phyloP scores from a whole-genome alignment of 2,329 filamentous ascomycete species.

The Pestalotiopsis sp. region DNA sequence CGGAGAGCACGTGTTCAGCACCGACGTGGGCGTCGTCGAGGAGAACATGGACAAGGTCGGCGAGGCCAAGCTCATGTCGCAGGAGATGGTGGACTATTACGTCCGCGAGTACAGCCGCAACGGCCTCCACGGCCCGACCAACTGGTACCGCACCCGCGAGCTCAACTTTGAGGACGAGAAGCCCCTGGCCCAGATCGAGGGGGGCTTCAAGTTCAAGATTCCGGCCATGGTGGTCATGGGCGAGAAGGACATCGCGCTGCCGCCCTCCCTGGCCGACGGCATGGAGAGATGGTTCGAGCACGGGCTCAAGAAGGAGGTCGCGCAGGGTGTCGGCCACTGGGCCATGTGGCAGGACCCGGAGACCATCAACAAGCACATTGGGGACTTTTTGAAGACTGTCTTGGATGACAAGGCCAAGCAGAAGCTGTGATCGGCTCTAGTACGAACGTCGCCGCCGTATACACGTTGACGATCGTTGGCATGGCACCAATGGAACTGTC shows the following conservation, averaged over 20 bases:
- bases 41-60: slow-evolving; percentile 62
- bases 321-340: slow-evolving; percentile 72
- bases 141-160: slow-evolving; percentile 81
- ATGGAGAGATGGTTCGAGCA: slow-evolving; percentile 72
- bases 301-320: slow-evolving; percentile 67
- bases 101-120: slow-evolving; percentile 69
- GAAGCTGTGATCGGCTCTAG: slow-evolving; percentile 33
- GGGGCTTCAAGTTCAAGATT: slow-evolving; percentile 59
- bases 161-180: slow-evolving; percentile 79
- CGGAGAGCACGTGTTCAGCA: slow-evolving; percentile 60
- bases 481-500: neutral
- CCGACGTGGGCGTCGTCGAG: slow-evolving; percentile 64
- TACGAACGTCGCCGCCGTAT: neutral
- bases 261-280: slow-evolving; percentile 67
- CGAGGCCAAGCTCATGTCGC: slow-evolving; percentile 60
- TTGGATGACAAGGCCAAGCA: slow-evolving; percentile 36
- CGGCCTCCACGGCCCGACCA: slow-evolving; percentile 78
- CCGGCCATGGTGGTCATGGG: slow-evolving; percentile 79
- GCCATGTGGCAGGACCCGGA: slow-evolving; percentile 73
- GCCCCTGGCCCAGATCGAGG: slow-evolving; percentile 60
- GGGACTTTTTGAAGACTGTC: slow-evolving; percentile 66
- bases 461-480: neutral
- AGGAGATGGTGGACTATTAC: slow-evolving; percentile 79
- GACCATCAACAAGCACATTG: slow-evolving; percentile 71
- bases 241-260: slow-evolving; percentile 70